Evolutionary conservation across 768 basidiomycete species (phyloP).

Genomic region (Thelephora ganbajun): DNA sequence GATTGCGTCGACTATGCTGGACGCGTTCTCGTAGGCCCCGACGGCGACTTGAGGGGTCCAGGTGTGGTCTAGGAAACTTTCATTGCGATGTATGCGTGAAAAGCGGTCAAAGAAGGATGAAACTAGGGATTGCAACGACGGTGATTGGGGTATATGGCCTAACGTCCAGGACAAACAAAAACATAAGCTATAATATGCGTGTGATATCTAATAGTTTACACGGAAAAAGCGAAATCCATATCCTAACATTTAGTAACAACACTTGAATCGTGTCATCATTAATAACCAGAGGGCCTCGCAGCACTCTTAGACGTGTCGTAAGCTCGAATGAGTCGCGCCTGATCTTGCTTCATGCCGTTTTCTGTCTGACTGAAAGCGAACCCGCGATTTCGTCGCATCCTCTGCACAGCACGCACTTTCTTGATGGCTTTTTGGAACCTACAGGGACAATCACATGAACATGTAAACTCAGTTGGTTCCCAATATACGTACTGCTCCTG

Average conservation of each 20-base stretch:
- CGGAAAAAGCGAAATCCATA: too few relatives aligned
- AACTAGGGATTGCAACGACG: too few relatives aligned
- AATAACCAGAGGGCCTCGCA: conserved; percentile 62
- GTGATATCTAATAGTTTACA: too few relatives aligned
- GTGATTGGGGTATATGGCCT: too few relatives aligned
- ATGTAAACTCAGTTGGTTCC: conserved; percentile 6
- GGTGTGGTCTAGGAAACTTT: too few relatives aligned
- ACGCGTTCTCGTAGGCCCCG: too few relatives aligned
- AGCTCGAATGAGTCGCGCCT: conserved; percentile 70
- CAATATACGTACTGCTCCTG: conserved; percentile 75
- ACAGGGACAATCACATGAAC: background rate
- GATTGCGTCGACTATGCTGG: too few relatives aligned
- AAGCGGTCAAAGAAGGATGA: too few relatives aligned
- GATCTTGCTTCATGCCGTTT: conserved; percentile 72
- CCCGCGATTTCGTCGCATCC: conserved; percentile 91
- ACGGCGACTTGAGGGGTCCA: too few relatives aligned
- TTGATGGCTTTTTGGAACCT: conserved; percentile 99
- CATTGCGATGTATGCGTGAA: too few relatives aligned
- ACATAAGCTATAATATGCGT: too few relatives aligned
- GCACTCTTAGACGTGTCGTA: conserved; percentile 76
- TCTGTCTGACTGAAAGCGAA: conserved; percentile 99
- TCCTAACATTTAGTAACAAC: background rate
- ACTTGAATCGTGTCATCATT: background rate
- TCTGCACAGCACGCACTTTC: conserved; percentile 96
- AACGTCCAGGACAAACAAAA: too few relatives aligned